Evolutionary conservation across 176 grass and related monocot species (phyloP).

Genomic region (Carex scoparia): DNA sequence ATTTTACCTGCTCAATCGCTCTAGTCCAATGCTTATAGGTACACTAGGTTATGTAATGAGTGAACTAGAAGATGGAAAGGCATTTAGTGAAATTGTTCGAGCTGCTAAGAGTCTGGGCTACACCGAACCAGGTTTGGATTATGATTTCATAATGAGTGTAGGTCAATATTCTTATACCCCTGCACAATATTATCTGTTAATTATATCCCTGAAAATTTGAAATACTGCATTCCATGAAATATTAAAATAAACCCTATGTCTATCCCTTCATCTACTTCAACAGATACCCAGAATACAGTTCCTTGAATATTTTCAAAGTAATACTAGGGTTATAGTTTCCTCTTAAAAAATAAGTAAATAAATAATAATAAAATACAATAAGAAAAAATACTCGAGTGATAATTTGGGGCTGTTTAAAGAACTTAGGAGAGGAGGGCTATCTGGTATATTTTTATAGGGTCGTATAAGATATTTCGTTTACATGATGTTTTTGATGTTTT

Average conservation of each 20-base stretch:
- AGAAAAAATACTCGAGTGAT: background rate
- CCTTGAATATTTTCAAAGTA: background rate
- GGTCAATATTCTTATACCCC: background rate
- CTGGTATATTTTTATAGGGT: background rate
- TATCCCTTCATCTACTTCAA: background rate
- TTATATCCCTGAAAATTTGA: background rate
- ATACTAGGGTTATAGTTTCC: background rate
- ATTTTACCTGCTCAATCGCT: constrained; percentile 1
- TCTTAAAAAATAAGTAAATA: too few relatives aligned
- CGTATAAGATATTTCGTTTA: background rate
- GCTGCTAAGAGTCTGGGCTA: constrained; percentile 78
- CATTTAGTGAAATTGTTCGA: constrained; percentile 79
- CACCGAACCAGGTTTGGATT: constrained; percentile 73
- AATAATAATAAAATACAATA: too few relatives aligned
- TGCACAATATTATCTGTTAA: background rate
- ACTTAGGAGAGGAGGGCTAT: background rate
- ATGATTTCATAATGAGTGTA: background rate
- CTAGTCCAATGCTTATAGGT: constrained; percentile 36
- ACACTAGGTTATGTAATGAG: constrained; percentile 96
- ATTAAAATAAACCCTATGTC: background rate
- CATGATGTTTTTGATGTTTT: background rate
- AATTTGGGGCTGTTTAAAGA: background rate
- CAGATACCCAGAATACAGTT: background rate
- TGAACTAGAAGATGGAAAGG: constrained; percentile 77
- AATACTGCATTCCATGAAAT: background rate